Percentiles rank a stretch among this genome's conserved stretches.
phyloP scores from a whole-genome alignment of 2,329 filamentous ascomycete species.

The Colletotrichum sp. region DNA sequence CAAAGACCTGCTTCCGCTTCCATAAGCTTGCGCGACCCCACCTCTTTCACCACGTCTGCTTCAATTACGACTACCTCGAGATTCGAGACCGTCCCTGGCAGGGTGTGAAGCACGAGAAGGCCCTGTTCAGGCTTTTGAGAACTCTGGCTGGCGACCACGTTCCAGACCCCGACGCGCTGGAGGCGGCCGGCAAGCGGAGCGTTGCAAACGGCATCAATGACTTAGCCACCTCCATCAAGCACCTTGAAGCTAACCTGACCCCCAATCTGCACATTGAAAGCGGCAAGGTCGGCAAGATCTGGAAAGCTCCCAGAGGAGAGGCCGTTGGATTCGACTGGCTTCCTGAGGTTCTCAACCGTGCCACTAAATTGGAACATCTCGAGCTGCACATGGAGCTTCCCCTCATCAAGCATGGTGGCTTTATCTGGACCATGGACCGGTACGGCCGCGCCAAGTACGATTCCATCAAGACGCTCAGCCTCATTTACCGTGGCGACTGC shows the following conservation, averaged over 20 bases:
- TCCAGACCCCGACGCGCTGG: neutral
- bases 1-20: neutral
- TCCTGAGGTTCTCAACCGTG: neutral
- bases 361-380: neutral
- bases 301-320: accelerated
- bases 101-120: neutral
- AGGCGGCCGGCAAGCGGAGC: neutral
- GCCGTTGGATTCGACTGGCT: neutral
- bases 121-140: neutral
- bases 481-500: neutral
- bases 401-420: neutral
- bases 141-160: neutral
- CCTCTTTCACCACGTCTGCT: neutral
- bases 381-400: neutral
- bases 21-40: neutral
- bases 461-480: neutral
- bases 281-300: neutral
- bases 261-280: neutral
- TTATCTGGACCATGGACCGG: neutral
- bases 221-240: neutral
- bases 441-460: neutral
- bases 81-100: neutral
- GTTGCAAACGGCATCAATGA: neutral
- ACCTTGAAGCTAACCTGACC: neutral
- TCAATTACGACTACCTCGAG: neutral